phyloP scores from a whole-genome alignment of 116 monocot species.

The Papilionanthe hybrid region DNA sequence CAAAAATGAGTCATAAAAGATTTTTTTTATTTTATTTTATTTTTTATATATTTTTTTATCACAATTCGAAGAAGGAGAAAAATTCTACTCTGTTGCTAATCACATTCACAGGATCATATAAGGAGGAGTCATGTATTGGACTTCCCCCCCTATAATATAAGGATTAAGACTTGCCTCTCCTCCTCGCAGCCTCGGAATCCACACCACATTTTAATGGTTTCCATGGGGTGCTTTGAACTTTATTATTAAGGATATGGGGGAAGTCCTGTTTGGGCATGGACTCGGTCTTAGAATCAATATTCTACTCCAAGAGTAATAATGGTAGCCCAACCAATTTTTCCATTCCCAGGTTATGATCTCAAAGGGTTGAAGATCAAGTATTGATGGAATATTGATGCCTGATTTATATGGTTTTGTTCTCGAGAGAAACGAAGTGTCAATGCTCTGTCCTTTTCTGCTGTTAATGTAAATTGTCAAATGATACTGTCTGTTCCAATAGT shows the following conservation, averaged over 20 bases:
- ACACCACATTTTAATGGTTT: neutral
- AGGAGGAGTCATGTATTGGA: too few species aligned
- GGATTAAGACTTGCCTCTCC: too few species aligned
- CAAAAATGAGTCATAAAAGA: too few species aligned
- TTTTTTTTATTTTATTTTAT: too few species aligned
- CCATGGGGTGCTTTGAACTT: neutral
- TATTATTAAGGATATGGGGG: neutral
- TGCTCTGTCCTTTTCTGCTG: neutral
- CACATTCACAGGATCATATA: too few species aligned
- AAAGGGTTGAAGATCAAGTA: neutral
- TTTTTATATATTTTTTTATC: too few species aligned
- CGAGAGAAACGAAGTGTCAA: neutral
- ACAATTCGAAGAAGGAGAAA: too few species aligned
- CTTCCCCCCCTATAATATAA: too few species aligned
- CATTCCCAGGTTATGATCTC: neutral
- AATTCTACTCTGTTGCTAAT: too few species aligned
- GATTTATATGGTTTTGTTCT: neutral
- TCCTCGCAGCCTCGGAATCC: too few species aligned
- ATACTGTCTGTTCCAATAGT: neutral
- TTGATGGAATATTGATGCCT: neutral
- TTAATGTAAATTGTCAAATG: neutral
- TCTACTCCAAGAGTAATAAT: too few species aligned
- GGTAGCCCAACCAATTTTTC: neutral
- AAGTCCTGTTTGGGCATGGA: neutral
- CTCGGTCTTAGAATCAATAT: too few species aligned